Conservation (phyloP, 305 asterid species). For the Fraxinus baroniana region DNA sequence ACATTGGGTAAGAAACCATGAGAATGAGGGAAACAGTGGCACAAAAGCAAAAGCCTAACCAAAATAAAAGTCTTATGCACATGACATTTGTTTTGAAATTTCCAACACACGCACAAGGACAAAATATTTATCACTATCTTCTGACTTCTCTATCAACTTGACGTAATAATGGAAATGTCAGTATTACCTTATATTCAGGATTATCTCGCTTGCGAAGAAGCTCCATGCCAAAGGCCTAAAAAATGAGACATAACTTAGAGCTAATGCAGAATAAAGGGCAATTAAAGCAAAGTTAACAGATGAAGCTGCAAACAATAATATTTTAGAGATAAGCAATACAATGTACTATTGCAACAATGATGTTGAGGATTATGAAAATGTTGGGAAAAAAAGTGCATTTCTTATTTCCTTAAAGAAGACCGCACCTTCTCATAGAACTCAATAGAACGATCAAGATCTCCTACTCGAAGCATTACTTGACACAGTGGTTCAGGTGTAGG, state of each 20-base stretch:
- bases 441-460: constrained; percentile 94
- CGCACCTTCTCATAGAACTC: constrained; percentile 84
- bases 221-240: constrained; percentile 94
- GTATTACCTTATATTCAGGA: constrained; percentile 87
- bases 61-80: neutral
- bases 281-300: neutral
- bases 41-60: neutral
- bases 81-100: neutral
- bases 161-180: constrained; percentile 10
- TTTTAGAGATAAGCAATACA: neutral
- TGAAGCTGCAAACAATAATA: neutral
- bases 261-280: constrained; percentile 1
- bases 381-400: neutral
- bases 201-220: constrained; percentile 91
- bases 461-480: constrained; percentile 98
- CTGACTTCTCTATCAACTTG: constrained; percentile 6
- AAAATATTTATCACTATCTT: neutral
- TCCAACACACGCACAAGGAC: neutral
- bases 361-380: constrained; percentile 7
- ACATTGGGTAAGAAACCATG: neutral
- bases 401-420: neutral
- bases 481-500: constrained; percentile 96
- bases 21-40: neutral
- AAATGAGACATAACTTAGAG: constrained; percentile 4
- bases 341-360: neutral